These are phyloP conservation scores for Calonectria honghensis DNA, from an alignment of 2,329 filamentous ascomycete genomes.

Conservation along the genomic window DNA sequence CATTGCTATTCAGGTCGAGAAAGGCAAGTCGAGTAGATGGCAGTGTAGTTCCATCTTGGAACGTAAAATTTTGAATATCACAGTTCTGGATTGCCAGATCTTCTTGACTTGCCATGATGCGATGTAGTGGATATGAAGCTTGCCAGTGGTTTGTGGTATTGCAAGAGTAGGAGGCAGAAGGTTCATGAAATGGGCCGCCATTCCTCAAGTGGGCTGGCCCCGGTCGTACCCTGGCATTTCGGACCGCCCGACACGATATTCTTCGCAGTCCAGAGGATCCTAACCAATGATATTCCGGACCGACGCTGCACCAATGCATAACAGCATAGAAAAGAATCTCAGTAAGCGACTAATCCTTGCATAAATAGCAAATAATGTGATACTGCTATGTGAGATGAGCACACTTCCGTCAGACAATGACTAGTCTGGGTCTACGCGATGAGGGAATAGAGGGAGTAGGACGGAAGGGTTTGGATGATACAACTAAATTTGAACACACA, in stretches of 20 bases:
- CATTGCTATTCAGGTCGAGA: slow-evolving; percentile 50
- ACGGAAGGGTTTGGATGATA: not conserved
- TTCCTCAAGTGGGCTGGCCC: not conserved
- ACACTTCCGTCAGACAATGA: not conserved
- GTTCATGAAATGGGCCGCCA: not conserved
- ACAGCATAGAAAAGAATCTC: not conserved
- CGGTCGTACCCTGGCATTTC: not conserved
- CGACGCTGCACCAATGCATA: not conserved
- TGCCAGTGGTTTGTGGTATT: not conserved
- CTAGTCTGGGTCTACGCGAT: not conserved
- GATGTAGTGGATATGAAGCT: not conserved
- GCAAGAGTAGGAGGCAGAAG: not conserved
- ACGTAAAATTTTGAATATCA: slow-evolving; percentile 46
- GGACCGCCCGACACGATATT: not conserved
- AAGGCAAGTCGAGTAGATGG: slow-evolving; percentile 54
- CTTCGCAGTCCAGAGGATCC: not conserved
- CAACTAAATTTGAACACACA: not conserved
- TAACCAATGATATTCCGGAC: not conserved
- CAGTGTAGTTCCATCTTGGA: slow-evolving; percentile 54
- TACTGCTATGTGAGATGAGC: not conserved
- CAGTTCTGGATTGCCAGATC: not conserved
- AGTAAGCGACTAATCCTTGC: not conserved
- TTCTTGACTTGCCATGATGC: not conserved
- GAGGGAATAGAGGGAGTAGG: not conserved
- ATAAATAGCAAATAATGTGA: not conserved